phyloP scores from a whole-genome alignment of 2,329 filamentous ascomycete genomes.

The Aspergillus tubingensis region DNA sequence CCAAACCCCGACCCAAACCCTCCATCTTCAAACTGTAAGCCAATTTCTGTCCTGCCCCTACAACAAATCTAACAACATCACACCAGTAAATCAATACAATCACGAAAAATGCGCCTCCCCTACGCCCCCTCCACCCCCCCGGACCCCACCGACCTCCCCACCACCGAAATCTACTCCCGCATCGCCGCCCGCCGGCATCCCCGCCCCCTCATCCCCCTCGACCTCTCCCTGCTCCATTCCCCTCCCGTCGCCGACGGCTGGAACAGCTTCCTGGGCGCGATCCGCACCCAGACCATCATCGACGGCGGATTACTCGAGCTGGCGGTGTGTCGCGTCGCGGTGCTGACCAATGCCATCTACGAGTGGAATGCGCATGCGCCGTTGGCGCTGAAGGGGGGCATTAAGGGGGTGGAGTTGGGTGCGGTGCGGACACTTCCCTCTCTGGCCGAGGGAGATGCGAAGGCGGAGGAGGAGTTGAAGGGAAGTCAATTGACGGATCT shows the following conservation, averaged over 20 bases:
- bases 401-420: slow-evolving; percentile 49
- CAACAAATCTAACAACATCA: neutral
- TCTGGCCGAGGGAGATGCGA: slow-evolving; percentile 39
- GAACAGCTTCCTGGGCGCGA: slow-evolving; percentile 59
- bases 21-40: neutral
- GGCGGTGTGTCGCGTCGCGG: slow-evolving; percentile 77
- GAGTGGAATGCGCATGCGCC: slow-evolving; percentile 83
- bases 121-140: slow-evolving; percentile 35
- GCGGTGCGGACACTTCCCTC: slow-evolving; percentile 55
- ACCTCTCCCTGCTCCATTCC: slow-evolving; percentile 73
- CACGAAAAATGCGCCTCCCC: slow-evolving; percentile 37
- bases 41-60: neutral
- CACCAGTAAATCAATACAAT: neutral
- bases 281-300: slow-evolving; percentile 54
- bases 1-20: neutral
- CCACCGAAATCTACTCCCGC: slow-evolving; percentile 59
- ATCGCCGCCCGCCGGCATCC: slow-evolving; percentile 67
- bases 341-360: slow-evolving; percentile 77
- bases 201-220: slow-evolving; percentile 71
- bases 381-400: slow-evolving; percentile 50
- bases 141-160: slow-evolving; percentile 24
- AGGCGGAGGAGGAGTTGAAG: slow-evolving; percentile 44
- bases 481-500: slow-evolving; percentile 52
- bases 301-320: slow-evolving; percentile 65
- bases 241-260: slow-evolving; percentile 73